phyloP scores from a whole-genome alignment of 148 eudicot species.

The Tetragonia tetragonoides region DNA sequence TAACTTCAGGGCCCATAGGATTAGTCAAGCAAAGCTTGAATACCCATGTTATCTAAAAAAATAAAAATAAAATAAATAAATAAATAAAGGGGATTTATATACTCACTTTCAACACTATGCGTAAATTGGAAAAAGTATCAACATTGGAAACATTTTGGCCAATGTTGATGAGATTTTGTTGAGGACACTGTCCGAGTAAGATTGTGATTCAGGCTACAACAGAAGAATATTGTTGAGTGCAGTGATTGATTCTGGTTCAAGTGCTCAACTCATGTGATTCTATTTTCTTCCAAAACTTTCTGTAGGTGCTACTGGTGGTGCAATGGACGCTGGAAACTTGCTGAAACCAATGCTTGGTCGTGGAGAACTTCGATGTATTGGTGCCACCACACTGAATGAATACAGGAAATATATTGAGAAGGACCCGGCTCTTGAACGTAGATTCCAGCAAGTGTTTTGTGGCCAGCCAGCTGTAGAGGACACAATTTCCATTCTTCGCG shows the following conservation, averaged over 20 bases:
- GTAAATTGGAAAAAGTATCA: too few relatives aligned
- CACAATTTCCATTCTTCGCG: conserved; percentile 92
- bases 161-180: not conserved
- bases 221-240: not conserved
- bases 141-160: not conserved
- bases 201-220: not conserved
- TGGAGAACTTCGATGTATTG: conserved; percentile 95
- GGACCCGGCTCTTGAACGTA: conserved; percentile 94
- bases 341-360: conserved; percentile 99
- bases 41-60: too few relatives aligned
- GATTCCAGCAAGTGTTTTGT: conserved; percentile 97
- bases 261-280: not conserved
- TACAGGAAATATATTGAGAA: conserved; percentile 96
- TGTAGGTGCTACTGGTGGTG: conserved; percentile 92
- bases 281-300: not conserved
- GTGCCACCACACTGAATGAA: conserved; percentile 96
- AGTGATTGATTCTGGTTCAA: not conserved
- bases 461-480: conserved; percentile 93
- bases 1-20: too few relatives aligned
- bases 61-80: too few relatives aligned
- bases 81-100: too few relatives aligned
- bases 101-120: too few relatives aligned
- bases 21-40: too few relatives aligned
- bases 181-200: too few relatives aligned
- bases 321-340: conserved; percentile 99